Percentiles rank a stretch among this genome's conserved stretches.
phyloP scores from a whole-genome alignment of 768 basidiomycete genomes.

The Lactifluus piperatus region DNA sequence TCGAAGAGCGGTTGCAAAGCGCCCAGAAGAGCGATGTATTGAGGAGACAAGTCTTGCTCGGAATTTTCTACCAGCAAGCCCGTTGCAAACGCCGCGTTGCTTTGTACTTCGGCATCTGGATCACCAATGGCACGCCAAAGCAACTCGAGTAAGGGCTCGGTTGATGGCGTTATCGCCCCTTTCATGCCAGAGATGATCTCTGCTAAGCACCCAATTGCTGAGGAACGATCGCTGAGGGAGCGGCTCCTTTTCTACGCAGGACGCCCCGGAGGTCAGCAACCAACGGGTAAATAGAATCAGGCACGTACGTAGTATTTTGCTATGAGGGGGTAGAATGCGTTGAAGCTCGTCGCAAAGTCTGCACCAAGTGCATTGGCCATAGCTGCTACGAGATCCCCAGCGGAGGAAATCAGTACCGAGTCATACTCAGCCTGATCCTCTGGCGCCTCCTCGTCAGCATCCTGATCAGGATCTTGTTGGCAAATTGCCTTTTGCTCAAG shows the following conservation, averaged over 20 bases:
- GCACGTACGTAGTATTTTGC: conserved; percentile 81
- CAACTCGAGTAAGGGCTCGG: conserved; percentile 71
- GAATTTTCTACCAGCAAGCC: conserved; percentile 89
- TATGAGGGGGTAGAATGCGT: conserved; percentile 82
- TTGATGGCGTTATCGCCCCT: conserved; percentile 73
- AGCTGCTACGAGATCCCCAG: conserved; percentile 87
- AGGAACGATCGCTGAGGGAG: conserved; percentile 84
- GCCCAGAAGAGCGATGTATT: conserved; percentile 70
- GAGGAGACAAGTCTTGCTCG: conserved; percentile 66
- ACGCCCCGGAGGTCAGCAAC: background rate
- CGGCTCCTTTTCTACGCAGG: conserved; percentile 64
- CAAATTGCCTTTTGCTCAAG: conserved; percentile 93
- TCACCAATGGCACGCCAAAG: conserved; percentile 80
- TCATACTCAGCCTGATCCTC: conserved; percentile 95
- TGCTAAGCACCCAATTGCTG: conserved; percentile 87
- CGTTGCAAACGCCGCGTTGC: conserved; percentile 91
- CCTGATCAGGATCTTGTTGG: conserved; percentile 93
- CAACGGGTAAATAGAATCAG: background rate
- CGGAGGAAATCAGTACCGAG: conserved; percentile 88
- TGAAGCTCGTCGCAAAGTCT: conserved; percentile 77
- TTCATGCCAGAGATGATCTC: conserved; percentile 95
- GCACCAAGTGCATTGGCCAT: conserved; percentile 78
- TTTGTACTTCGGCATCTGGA: conserved; percentile 84
- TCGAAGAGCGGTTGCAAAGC: conserved; percentile 78
- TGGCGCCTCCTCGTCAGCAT: conserved; percentile 75